phyloP scores from a whole-genome alignment of 495 filamentous ascomycete species.

The Penicillium taxi region DNA sequence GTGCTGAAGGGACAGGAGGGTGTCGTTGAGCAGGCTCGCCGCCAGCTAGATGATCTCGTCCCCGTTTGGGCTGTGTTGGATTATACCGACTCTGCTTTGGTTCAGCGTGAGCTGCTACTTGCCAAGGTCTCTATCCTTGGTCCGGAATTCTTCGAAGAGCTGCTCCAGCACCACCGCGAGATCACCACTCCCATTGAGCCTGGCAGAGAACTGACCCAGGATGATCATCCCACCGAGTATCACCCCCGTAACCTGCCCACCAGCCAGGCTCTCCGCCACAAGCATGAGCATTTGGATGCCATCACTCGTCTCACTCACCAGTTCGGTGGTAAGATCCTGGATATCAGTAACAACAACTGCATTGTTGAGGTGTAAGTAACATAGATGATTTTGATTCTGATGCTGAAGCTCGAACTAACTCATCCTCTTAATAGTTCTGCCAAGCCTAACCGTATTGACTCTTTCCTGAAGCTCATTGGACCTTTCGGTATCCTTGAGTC shows the following conservation, averaged over 20 bases:
- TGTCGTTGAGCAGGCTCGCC: conserved; percentile 92
- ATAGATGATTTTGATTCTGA: not conserved
- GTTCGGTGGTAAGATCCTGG: conserved; percentile 93
- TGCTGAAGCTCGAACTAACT: conserved; percentile 2
- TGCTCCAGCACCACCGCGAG: conserved; percentile 85
- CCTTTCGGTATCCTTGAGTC: conserved; percentile 98
- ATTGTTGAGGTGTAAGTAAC: conserved; percentile 90
- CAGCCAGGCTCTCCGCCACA: conserved; percentile 84
- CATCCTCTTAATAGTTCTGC: conserved; percentile 63
- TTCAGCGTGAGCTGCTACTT: conserved; percentile 91
- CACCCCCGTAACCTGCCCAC: conserved; percentile 78
- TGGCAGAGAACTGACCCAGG: conserved; percentile 20
- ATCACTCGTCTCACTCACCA: conserved; percentile 96
- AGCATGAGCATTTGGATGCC: conserved; percentile 91
- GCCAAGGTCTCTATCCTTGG: conserved; percentile 94
- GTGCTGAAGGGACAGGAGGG: conserved; percentile 93
- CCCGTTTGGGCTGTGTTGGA: conserved; percentile 98
- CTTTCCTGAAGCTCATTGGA: conserved; percentile 89
- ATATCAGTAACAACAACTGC: conserved; percentile 96
- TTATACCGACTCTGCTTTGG: conserved; percentile 86
- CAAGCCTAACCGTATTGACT: conserved; percentile 89
- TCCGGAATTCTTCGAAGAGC: conserved; percentile 95
- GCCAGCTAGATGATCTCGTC: conserved; percentile 92
- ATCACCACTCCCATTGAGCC: conserved; percentile 45
- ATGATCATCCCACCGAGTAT: conserved; percentile 41